Evolutionary conservation across 306 rosid genomes (phyloP), one percentile per base, ranked within the genome.

Genomic region (Fagus sylvatica): DNA sequence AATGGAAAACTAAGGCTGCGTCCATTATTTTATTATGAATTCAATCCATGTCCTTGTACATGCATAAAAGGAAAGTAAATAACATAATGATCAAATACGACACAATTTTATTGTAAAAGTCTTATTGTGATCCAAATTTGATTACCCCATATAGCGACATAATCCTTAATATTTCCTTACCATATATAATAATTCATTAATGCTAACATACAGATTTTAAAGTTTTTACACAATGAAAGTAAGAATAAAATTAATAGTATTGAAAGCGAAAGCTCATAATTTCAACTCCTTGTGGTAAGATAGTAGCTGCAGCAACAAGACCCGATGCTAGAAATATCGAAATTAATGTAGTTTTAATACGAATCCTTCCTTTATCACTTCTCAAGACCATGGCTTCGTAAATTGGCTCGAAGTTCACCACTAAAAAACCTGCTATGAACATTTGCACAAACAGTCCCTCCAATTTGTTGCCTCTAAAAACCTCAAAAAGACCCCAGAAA

Each of bases 341-440:
- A n/a, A 51, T 54, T 2, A 5, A 0, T 1, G 69, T 57, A 13
- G 62, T 76, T 51, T 76, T 76, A 5, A 40, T 1, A 5, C 83
- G 83, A 68, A 84, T 9, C 2, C 82, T 81, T 7, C 87, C 89
- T 48, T 16, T 69, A 15, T 80, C 83, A 11, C 22, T 42, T 57
- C 87, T 79, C 22, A 42, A 53, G 43, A 28, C 36, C 64, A 83
- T 78, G 33, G 87, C 87, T 57, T 42, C 76, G 59, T 88, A 88
- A 75, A 85, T n/a, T 5, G 85, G 89, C n/a, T 6, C 8, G 16
- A 80, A 55, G 60, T 80, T 82, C 10, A 76, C 66, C 13, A 78
- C 49, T 0, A 55, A 84, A 69, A 88, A 88, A 28, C 84, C 78
- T 4, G 75, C 64, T 0, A 85, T 34, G 3, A 76, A 43, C 48